Base-by-base conservation (phyloP, 306 rosid genomes). In the Ziziphus jujuba region DNA sequence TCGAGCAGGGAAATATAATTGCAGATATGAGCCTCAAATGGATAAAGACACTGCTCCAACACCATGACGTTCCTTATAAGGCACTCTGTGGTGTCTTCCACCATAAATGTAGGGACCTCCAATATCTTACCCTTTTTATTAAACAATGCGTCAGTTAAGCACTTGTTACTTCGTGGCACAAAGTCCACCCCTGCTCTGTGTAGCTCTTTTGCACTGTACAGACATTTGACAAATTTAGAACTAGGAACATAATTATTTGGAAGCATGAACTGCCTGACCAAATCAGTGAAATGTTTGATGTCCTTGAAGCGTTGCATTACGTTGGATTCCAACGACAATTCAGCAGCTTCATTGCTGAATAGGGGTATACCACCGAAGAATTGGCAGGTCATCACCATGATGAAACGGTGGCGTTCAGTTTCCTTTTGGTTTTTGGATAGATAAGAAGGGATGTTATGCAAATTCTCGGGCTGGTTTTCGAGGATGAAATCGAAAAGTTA, bases 1-100 rank as follows among this genome's bases (percentile, higher is more conserved):
- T 82, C 84, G 25, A 88, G 17, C 0, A 85, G 67, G 11, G 68
- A 59, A 2, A 81, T 71, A 24, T 88, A 81, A 25, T 75, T 82
- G 71, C 83, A 83, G 15, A 88, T 64, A 14, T 83, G 76, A 16
- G 86, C 70, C 0, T 74, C 17, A 0, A 60, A 21, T 0, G 87
- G 84, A 21, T 85, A 66, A 51, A 85, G 24, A 50, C 55, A 76
- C 61, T 75, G 88, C 65, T 86, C 88, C 6, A 86, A 57, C 0
- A 88, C 84, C 60, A 83, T 80, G 2, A 80, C 75, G 61, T 86
- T 86, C 59, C 91, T 48, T 0, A 83, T 36, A n/a, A 83, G 35
- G 34, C 83, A 75, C 48, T 82, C 88, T 0, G 87, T 82, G 10
- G 65, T 63, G 69, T 78, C 66, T 13, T 80, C 79, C 0, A 82